A percentile compares a stretch with the other conserved stretches of the same genome.
Evolutionary conservation across 768 basidiomycete genomes (phyloP).

Genomic region (Amyloporia xantha): DNA sequence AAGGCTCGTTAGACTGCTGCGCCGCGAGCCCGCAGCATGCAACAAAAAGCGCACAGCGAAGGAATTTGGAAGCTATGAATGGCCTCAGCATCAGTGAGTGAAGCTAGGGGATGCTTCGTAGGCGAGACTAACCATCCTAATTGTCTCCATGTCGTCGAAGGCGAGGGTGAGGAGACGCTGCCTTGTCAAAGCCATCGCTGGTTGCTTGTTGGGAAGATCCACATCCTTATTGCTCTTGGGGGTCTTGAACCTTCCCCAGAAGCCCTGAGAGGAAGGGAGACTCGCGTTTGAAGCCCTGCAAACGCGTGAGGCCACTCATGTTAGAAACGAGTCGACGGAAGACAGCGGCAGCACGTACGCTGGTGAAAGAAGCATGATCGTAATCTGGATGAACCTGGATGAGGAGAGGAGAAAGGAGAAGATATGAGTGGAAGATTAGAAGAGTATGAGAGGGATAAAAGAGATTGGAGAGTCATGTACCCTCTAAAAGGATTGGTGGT

Average conservation of each 20-base stretch:
- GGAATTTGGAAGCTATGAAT: conserved; percentile 59
- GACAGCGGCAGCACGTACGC: conserved; percentile 44
- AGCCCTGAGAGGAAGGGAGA: conserved; percentile 37
- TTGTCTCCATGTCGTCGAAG: conserved; percentile 82
- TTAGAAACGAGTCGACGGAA: conserved; percentile 14
- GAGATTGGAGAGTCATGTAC: conserved; percentile 4
- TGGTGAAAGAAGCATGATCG: conserved; percentile 71
- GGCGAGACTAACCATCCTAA: conserved; percentile 50
- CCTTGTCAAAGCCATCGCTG: conserved; percentile 61
- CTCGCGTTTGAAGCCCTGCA: conserved; percentile 61
- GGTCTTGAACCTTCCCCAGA: conserved; percentile 59
- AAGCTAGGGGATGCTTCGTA: too few relatives aligned
- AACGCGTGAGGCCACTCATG: conserved; percentile 20
- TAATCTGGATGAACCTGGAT: not conserved
- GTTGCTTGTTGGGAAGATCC: conserved; percentile 44
- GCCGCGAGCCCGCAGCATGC: not conserved
- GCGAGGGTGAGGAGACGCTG: conserved; percentile 77
- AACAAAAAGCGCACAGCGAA: conserved; percentile 44
- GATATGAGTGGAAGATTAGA: conserved; percentile 5
- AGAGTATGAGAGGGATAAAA: conserved; percentile 9
- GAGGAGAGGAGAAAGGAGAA: not conserved
- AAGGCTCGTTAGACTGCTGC: conserved; percentile 3
- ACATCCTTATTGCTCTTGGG: conserved; percentile 54
- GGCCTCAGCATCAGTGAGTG: too few relatives aligned
- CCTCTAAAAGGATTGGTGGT: conserved; percentile 9